Base-by-base conservation (phyloP, 305 asterid genomes). In the Fraxinus nigra region DNA sequence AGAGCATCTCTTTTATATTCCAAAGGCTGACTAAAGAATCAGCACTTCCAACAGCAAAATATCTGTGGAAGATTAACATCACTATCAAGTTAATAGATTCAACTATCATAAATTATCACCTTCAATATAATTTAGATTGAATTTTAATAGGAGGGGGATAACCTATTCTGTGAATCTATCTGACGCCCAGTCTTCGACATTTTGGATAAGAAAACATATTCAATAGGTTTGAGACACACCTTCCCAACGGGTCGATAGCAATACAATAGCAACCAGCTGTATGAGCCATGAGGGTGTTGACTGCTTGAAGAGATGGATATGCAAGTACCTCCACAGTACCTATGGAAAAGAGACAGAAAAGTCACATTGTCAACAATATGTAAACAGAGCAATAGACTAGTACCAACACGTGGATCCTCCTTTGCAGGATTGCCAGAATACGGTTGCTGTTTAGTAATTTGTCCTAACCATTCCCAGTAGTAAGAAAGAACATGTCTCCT, bases 261-360 rank as follows among this genome's bases (percentile, higher is more conserved):
- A 96, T 94, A 89, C 99, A 96, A 86, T 94, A 96, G 86, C 99
- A 96, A 90, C 99, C 99, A 83, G 99, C 99, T 37, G 98, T 96
- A 86, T 93, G 99, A 85, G 99, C 99, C 94, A 85, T 89, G 72
- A 96, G 97, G 59, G 99, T 96, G 78, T 90, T 89, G 85, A 93
- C 92, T 16, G 90, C 93, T 81, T 81, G 87, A 76, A 96, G 97
- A 5, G 98, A 90, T 3, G 99, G 98, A 87, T 94, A 94, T 77
- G 98, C 90, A 6, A 94, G 91, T 69, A 96, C 98, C 90, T 96
- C 99, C 63, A 96, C 98, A 77, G 99, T 96, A 80, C 99, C 98
- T 96, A 80, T 40, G 43, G 78, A 81, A 37, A 32, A 38, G 75
- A 70, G 70, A 18, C 7, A 76, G 40, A 24, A 20, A 78, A 61